phyloP scores from a whole-genome alignment of 257 asterid species.

The Jasminum sambac region DNA sequence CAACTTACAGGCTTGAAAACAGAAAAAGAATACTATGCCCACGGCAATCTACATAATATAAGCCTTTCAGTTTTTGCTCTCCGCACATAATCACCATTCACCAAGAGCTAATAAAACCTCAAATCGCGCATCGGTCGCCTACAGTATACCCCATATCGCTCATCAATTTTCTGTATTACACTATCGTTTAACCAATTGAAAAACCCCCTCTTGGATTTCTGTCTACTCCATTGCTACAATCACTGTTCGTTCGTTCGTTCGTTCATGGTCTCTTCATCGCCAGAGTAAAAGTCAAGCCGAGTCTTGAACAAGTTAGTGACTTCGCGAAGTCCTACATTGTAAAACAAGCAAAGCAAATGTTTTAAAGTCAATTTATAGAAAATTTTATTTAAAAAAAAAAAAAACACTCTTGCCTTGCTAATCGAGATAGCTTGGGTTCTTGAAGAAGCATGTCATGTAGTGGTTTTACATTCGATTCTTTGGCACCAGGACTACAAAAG shows the following conservation, averaged over 20 bases:
- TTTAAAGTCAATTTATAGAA: not conserved
- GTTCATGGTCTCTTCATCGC: conserved; percentile 1
- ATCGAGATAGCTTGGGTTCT: conserved; percentile 70
- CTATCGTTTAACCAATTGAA: not conserved
- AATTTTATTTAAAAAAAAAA: not conserved
- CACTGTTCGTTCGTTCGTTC: not conserved
- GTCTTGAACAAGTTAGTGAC: conserved; percentile 15
- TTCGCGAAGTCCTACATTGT: conserved; percentile 38
- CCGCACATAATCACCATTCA: too few relatives aligned
- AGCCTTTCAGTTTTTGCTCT: too few relatives aligned
- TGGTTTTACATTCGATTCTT: conserved; percentile 39
- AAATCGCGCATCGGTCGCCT: too few relatives aligned
- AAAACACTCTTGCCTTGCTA: conserved; percentile 55
- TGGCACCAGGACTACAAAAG: conserved; percentile 34
- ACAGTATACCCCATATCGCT: too few relatives aligned
- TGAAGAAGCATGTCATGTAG: conserved; percentile 73
- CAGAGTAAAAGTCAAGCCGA: not conserved
- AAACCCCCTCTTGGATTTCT: not conserved
- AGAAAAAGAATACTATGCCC: too few relatives aligned
- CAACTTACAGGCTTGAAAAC: too few relatives aligned
- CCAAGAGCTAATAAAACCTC: too few relatives aligned
- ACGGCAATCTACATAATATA: too few relatives aligned
- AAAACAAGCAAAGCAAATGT: not conserved
- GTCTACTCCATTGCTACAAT: not conserved
- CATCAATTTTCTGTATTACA: not conserved